Evolutionary conservation across 768 basidiomycete species (phyloP), one percentile per base, ranked within the genome.

Genomic region (Amanita phalloides): DNA sequence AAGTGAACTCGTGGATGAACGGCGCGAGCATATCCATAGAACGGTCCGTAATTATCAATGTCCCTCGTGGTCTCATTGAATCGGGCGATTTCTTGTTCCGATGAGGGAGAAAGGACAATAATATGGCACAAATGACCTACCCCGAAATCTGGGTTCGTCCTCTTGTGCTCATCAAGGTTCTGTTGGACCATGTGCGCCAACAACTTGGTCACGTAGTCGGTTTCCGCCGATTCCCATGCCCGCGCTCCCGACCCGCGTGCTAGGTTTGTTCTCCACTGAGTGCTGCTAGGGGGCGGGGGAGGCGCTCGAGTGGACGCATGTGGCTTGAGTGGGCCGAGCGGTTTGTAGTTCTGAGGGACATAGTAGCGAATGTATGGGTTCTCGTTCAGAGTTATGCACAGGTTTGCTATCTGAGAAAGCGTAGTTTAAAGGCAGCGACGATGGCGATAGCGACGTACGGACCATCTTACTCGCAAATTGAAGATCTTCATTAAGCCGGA

Each of bases 1-100:
- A 99, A 20, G 95, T 98, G 63, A 99, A 99, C 62, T 98, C 96
- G 64, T 99, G 96, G 33, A 96, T 64, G 54, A 97, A 79, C 1
- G 96, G 96, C 2, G 91, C 86, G 23, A 87, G 62, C 59, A 84
- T 82, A 66, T 99, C 96, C 86, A 99, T 91, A 3, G 93, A 79
- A n/a, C 96, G 83, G 66, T 99, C 96, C 4, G 93, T 94, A 54
- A 99, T 86, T 61, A 98, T 76, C 36, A 98, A 70, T 13, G 90
- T 87, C 3, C 79, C 83, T 52, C 86, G 81, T 10, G 86, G 84
- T 54, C 92, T 74, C 6, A 75, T 69, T 6, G 69, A 66, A 54
- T 84, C 83, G 37, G 67, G 57, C 23, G 65, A 56, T 77, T 81
- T 82, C 79, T 83, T 37, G 44, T 25, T 26, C 21, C 8, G n/a